Evolutionary conservation across 2,329 filamentous ascomycete genomes (phyloP), one percentile per base, ranked within the genome.

Genomic region (Colletotrichum aenigma): DNA sequence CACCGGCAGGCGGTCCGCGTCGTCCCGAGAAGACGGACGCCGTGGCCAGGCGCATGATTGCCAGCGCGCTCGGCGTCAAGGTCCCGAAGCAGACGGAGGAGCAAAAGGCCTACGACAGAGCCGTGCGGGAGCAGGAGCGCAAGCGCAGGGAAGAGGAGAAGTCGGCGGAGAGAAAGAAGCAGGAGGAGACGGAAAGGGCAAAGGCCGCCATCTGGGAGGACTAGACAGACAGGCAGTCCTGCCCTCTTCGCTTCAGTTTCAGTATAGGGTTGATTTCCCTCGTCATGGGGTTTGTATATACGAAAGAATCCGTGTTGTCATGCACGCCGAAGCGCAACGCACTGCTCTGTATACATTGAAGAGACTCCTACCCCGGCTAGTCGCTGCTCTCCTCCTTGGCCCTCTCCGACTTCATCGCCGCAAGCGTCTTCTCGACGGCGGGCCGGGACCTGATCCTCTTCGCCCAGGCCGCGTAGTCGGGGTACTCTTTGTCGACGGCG

Each of bases 1-100:
- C 80, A 34, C 81, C 80, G 16, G 78, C 79, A 52, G 7, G 36
- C 78, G 12, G 62, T 43, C 58, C 79, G 18, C 79, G 79, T 71
- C 87, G 94, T 52, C 96, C 96, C 0, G 96, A 98, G 85, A 99
- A 98, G 88, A 97, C 96, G 77, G 97, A 97, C 76, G 95, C 96
- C 1, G 95, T 98, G 52, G 97, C 97, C 7, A 91, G 94, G 77
- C 89, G 97, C 75, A 90, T 99, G 91, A 98, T 99, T 83, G 96
- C 95, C 1, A 94, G 94, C 5, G 96, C 95, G 1, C 86, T 98
- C 78, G 97, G 97, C 1, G 91, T 98, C 70, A 92, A 93, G 81
- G 92, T 93, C 38, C 95, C 95, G 36, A 94, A 92, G 86, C 91
- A 93, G 83, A 98, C 95, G 2, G 95, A 97, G 77, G 96, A 98